Percentiles rank a stretch among this genome's conserved stretches.
These are phyloP conservation scores for Amanita fuliginea DNA, from an alignment of 768 basidiomycete species.

Conservation along the genomic window DNA sequence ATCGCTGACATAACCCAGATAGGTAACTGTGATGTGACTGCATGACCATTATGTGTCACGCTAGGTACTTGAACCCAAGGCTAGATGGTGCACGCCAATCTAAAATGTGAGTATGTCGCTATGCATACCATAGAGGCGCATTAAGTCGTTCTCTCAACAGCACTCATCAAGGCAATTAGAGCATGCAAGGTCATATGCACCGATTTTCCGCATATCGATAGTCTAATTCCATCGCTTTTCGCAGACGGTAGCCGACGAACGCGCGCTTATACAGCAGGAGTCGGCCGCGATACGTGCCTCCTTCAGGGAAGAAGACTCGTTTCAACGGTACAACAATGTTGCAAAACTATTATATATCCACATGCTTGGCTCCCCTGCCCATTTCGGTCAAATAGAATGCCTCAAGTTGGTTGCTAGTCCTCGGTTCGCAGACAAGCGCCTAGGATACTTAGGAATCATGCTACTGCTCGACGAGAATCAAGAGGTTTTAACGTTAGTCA, in stretches of 20 bases:
- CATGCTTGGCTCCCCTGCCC: slow-evolving; percentile 97
- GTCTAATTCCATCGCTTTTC: slow-evolving; percentile 12
- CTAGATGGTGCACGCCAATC: slow-evolving; percentile 72
- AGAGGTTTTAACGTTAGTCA: slow-evolving; percentile 93
- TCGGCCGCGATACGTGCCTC: slow-evolving; percentile 94
- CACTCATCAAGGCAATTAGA: slow-evolving; percentile 96
- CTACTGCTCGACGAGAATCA: slow-evolving; percentile 94
- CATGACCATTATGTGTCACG: background rate
- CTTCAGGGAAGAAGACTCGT: slow-evolving; percentile 95
- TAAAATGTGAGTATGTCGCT: slow-evolving; percentile 50
- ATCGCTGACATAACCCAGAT: too few relatives aligned
- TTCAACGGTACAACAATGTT: slow-evolving; percentile 91
- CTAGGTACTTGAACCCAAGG: too few relatives aligned
- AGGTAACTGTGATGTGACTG: background rate
- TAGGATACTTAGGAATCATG: slow-evolving; percentile 98
- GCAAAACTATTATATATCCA: slow-evolving; percentile 98
- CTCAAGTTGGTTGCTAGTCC: slow-evolving; percentile 91
- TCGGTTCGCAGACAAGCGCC: slow-evolving; percentile 89
- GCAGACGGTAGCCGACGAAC: slow-evolving; percentile 97
- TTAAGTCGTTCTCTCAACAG: slow-evolving; percentile 34
- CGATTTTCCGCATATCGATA: background rate
- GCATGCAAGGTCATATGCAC: slow-evolving; percentile 70
- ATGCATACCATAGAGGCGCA: background rate
- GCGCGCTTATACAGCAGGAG: slow-evolving; percentile 93
- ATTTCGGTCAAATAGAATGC: slow-evolving; percentile 99